A percentile compares a stretch with the other conserved stretches of the same genome.
Evolutionary conservation across 75 land plant species (phyloP).

Genomic region (Pinus tabuliformis): DNA sequence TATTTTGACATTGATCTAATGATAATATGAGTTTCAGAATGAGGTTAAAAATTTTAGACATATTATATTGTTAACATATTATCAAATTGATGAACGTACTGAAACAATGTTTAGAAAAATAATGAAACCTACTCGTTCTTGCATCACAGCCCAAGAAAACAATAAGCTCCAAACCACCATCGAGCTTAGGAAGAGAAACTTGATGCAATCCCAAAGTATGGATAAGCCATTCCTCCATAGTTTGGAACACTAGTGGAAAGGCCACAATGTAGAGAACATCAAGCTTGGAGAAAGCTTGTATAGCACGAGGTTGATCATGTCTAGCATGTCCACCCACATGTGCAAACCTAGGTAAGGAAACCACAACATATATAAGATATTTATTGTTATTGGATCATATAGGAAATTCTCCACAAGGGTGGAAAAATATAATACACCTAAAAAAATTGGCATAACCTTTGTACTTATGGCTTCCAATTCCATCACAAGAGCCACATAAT

Average conservation of each 20-base stretch:
- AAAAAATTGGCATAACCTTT: conserved; percentile 88
- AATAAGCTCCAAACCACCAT: conserved; percentile 98
- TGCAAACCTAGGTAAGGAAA: conserved; percentile 92
- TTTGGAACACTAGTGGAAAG: conserved; percentile 90
- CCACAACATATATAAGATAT: conserved; percentile 73
- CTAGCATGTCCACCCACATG: conserved; percentile 97
- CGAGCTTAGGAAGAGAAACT: conserved; percentile 95
- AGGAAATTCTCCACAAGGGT: conserved; percentile 73
- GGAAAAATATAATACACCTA: conserved; percentile 89
- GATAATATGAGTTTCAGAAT: neutral
- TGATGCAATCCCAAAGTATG: conserved; percentile 94
- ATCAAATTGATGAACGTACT: neutral
- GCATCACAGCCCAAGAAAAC: conserved; percentile 92
- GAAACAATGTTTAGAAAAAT: neutral
- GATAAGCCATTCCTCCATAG: conserved; percentile 95
- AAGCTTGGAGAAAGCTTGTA: conserved; percentile 78
- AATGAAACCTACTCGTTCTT: conserved; percentile 59
- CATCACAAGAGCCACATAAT: conserved; percentile 96
- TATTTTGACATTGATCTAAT: neutral
- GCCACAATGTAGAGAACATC: conserved; percentile 98
- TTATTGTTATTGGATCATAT: conserved; percentile 78
- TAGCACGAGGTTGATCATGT: conserved; percentile 92
- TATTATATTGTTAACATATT: neutral
- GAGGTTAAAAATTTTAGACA: neutral
- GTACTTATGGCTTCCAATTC: conserved; percentile 90